A percentile compares a stretch with the other conserved stretches of the same genome.
Evolutionary conservation across 202 grass and related monocot genomes (phyloP).

Genomic region (Elaeis oleifera): DNA sequence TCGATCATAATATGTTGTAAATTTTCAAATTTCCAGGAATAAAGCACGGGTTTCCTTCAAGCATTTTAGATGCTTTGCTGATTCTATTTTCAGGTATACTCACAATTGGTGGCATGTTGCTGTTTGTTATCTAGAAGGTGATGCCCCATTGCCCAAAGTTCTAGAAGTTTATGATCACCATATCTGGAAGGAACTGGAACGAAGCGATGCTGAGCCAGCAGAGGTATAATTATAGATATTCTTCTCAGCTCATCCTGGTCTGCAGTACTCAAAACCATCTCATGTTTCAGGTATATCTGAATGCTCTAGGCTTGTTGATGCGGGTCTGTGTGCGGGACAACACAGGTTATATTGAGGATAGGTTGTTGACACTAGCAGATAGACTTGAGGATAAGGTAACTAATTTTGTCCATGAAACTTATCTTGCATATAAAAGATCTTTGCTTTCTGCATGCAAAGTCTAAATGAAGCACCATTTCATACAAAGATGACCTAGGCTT

Average conservation of each 20-base stretch:
- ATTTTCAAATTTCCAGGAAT: background rate
- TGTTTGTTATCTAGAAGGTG: constrained; percentile 72
- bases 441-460: background rate
- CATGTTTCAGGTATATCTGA: constrained; percentile 65
- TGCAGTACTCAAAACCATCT: constrained; percentile 28
- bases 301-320: constrained; percentile 63
- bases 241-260: constrained; percentile 2
- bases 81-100: constrained; percentile 32
- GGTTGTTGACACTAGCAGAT: constrained; percentile 31
- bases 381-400: constrained; percentile 42
- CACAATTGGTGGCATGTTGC: constrained; percentile 77
- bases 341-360: constrained; percentile 30
- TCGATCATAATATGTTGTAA: constrained; percentile 3
- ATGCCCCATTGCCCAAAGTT: constrained; percentile 48
- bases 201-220: constrained; percentile 44
- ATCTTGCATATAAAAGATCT: background rate
- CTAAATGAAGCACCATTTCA: too few species aligned
- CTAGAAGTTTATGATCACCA: constrained; percentile 52
- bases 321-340: constrained; percentile 39
- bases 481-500: too few species aligned
- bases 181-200: constrained; percentile 62
- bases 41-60: background rate
- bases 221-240: constrained; percentile 37
- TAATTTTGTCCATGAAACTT: background rate
- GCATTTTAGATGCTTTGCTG: constrained; percentile 3